Conservation (phyloP, 305 asterid species). For the Caryopteris hybrid region DNA sequence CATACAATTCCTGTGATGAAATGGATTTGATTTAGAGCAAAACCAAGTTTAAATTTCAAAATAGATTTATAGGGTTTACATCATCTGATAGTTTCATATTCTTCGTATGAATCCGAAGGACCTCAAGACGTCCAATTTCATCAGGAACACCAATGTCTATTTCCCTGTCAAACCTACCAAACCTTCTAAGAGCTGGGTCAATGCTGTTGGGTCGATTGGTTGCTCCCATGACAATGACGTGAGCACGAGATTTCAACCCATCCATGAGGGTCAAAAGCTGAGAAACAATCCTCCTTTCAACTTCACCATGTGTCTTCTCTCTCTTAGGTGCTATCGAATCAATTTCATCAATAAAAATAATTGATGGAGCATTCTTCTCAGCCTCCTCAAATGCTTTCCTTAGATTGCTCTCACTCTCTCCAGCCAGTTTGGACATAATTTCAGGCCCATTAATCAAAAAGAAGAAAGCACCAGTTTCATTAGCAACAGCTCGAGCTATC, state of each 20-base stretch:
- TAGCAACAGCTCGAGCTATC: conserved; percentile 85
- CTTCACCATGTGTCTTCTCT: too few relatives aligned
- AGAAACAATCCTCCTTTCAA: conserved; percentile 86
- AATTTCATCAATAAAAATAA: too few relatives aligned
- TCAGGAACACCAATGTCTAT: too few relatives aligned
- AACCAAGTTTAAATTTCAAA: not conserved
- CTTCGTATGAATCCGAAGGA: conserved; percentile 82
- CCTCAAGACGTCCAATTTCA: conserved; percentile 91
- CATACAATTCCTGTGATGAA: not conserved
- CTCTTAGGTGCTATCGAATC: too few relatives aligned
- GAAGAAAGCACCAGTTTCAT: conserved; percentile 90
- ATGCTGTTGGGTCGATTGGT: conserved; percentile 85
- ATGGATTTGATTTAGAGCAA: not conserved
- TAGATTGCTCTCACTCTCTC: conserved; percentile 89
- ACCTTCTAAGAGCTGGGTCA: conserved; percentile 91
- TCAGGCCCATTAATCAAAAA: conserved; percentile 84
- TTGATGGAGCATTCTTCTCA: too few relatives aligned
- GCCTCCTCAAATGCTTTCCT: too few relatives aligned
- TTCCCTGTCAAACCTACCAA: too few relatives aligned
- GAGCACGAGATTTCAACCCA: conserved; percentile 80
- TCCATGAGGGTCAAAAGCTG: conserved; percentile 85
- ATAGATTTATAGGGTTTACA: conserved; percentile 24
- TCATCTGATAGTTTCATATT: conserved; percentile 89
- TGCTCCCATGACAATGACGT: conserved; percentile 85
- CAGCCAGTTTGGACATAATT: too few relatives aligned